Evolutionary conservation across 2,329 filamentous ascomycete genomes (phyloP).

Genomic region (Penicillium fuscoglaucum): DNA sequence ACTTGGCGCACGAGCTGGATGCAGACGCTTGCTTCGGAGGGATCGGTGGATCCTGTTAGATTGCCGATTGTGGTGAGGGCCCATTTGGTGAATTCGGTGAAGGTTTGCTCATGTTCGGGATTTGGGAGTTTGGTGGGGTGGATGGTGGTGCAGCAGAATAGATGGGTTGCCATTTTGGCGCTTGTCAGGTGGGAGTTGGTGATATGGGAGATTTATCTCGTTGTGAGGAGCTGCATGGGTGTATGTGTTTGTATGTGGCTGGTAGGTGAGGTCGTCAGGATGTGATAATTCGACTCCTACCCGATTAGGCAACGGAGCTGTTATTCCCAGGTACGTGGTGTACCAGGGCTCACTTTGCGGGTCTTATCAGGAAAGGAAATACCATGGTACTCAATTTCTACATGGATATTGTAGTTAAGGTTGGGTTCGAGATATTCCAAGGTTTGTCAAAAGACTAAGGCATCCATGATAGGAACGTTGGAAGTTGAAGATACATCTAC

Average conservation of each 20-base stretch:
- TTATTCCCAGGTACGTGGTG: background rate
- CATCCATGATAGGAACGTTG: background rate
- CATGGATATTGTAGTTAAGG: background rate
- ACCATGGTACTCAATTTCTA: background rate
- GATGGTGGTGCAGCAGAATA: background rate
- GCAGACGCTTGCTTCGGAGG: background rate
- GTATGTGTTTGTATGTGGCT: background rate
- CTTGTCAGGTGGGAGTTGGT: background rate
- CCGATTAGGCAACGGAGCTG: background rate
- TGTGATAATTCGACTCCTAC: conserved; percentile 3
- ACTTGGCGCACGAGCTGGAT: background rate
- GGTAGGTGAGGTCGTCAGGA: background rate
- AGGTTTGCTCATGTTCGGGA: background rate
- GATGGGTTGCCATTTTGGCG: background rate
- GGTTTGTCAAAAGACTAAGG: too few species aligned
- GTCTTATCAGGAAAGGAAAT: background rate
- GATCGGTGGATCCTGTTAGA: background rate
- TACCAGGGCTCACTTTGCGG: background rate
- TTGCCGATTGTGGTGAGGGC: background rate
- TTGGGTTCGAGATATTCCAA: background rate
- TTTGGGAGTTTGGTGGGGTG: background rate
- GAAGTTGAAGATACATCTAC: background rate
- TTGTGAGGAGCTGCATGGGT: too few species aligned
- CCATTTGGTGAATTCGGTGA: conserved; percentile 4
- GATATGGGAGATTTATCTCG: background rate